phyloP scores from a whole-genome alignment of 495 filamentous ascomycete species.

The Viridothelium virens region DNA sequence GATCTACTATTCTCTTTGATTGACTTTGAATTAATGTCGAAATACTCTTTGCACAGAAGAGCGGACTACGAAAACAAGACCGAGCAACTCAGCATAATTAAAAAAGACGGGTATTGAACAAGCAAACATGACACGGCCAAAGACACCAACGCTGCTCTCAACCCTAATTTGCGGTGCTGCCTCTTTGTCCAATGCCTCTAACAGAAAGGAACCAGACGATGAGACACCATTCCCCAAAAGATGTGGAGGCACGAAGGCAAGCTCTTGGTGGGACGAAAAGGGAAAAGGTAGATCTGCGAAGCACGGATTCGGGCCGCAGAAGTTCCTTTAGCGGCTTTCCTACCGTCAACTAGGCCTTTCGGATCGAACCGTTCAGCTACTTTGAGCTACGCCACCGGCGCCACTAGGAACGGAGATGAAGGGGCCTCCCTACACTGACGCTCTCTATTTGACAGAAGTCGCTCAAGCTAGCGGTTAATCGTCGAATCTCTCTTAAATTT shows the following conservation, averaged over 20 bases:
- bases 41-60: not conserved
- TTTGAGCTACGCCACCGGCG: constrained; percentile 4
- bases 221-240: not conserved
- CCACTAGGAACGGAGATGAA: not conserved
- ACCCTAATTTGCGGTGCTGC: not conserved
- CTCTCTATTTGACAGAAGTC: not conserved
- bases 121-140: not conserved
- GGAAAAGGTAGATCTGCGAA: constrained; percentile 7
- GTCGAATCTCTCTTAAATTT: constrained; percentile 4
- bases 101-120: not conserved
- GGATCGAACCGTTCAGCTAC: constrained; percentile 8
- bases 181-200: not conserved
- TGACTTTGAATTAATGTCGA: not conserved
- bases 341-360: constrained; percentile 3
- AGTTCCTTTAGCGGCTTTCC: not conserved
- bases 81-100: not conserved
- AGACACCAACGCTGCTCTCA: not conserved
- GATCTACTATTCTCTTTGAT: not conserved
- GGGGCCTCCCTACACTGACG: not conserved
- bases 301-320: not conserved
- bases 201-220: not conserved
- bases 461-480: constrained; percentile 6
- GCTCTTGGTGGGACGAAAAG: constrained; percentile 1
- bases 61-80: not conserved
- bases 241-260: not conserved